Evolutionary conservation across 768 basidiomycete species (phyloP), one percentile per base, ranked within the genome.

Genomic region (Chalciporus chontae): DNA sequence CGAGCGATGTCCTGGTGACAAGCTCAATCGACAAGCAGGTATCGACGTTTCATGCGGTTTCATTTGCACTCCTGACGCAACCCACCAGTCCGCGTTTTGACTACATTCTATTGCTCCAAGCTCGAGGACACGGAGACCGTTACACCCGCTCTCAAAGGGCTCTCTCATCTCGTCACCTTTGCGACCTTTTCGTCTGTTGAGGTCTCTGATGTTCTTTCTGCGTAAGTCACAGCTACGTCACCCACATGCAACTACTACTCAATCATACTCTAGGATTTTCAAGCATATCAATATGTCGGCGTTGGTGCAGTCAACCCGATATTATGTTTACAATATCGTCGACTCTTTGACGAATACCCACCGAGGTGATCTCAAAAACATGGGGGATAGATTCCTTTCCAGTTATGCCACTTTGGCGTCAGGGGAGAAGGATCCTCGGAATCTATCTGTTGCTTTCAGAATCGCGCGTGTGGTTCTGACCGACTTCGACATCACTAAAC

Each of bases 401-500:
- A 80, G 82, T 19, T 99, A 98, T 65, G 77, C 87, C 26, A 63
- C 65, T 43, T 69, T 98, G n/a, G 93, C 84, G 4, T 90, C 96
- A 49, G 94, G 94, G 14, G 96, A 99, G 71, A 98, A 98, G 61
- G 96, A 99, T 64, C 96, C 96, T 26, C 77, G 96, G 15, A 99
- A 98, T 69, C 75, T 99, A 8, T 74, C 96, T 56, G 61, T 95
- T 10, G 89, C 90, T 23, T 99, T 98, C 65, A 83, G 87, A 5
- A 89, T 98, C 50, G 85, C 83, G 48, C 78, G 83, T n/a, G 86
- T 92, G 8, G 77, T 98, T 32, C 66, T 94, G 6, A 80, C 92
- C 29, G 93, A 97, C 55, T 97, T 97, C 58, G 87, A 96, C 52
- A 79, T 91, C 29, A 70, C 78, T 15, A 71, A 77, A 32, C 75